Evolutionary conservation across 2,329 filamentous ascomycete genomes (phyloP), one percentile per base, ranked within the genome.

Genomic region (Claviceps quebecensis): DNA sequence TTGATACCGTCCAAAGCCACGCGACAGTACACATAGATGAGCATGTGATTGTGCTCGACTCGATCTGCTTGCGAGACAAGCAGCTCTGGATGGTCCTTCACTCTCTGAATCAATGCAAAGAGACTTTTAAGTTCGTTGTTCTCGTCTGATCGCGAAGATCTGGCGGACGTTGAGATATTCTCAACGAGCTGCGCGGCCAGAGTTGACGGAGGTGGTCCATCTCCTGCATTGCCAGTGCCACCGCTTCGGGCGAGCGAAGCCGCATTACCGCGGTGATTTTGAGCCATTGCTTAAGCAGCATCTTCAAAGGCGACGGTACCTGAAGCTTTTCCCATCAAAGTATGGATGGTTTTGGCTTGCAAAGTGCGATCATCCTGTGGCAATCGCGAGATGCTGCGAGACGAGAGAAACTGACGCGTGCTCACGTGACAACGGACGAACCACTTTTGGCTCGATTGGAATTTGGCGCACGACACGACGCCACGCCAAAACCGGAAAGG

Each of bases 181-280:
- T 87, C 83, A 56, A 93, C 87, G 52, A 96, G 81, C 66, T 94
- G 87, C 13, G 87, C 87, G 49, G 90, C 88, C 60, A 95, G 76
- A 9, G 89, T 94, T 16, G 90, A 95, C 13, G 88, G 85, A 40
- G 81, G 80, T 45, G 72, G 70, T 9, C 57, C 60, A 17, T 57
- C 54, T 36, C 56, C 52, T 34, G 53, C 44, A 22, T 55, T 57
- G 46, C 53, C 56, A 47, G 52, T 56, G 46, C 54, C 49, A 8
- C 54, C 48, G 43, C 49, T 49, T 17, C 54, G 45, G 47, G 54
- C 56, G 51, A 54, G 51, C 34, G 56, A 52, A 23, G 51, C 54
- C 46, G 49, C 54, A 48, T 56, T 63, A 23, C 47, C 56, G 50
- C 54, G 53, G 53, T 51, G 47, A 50, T 57, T 54, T 22, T 60